Evolutionary conservation across 139 green algal genomes (phyloP).

Genomic region (Diplosphaera chodatii): DNA sequence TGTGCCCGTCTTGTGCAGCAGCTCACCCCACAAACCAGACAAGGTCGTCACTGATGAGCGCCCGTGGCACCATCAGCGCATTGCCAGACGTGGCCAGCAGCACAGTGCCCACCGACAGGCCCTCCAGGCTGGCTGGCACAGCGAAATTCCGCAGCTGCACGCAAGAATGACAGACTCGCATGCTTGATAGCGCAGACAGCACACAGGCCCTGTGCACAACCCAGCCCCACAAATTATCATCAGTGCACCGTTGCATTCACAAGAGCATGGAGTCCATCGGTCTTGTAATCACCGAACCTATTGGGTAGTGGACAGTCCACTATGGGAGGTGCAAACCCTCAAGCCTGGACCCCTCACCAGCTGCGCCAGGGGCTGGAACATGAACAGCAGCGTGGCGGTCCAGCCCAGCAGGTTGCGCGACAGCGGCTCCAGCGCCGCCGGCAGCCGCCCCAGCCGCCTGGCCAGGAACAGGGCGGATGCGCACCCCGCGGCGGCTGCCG

Average conservation of each 20-base stretch:
- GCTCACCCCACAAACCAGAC: conserved; percentile 75
- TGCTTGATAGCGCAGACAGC: not conserved
- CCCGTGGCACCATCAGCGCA: conserved; percentile 80
- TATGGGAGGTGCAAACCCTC: no score
- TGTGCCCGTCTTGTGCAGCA: no score
- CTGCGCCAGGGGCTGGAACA: conserved; percentile 68
- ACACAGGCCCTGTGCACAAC: no score
- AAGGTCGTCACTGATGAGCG: conserved; percentile 68
- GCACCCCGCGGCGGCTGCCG: not conserved
- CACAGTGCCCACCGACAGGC: conserved; percentile 61
- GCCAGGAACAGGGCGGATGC: conserved; percentile 2
- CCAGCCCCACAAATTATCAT: no score
- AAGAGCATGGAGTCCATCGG: no score
- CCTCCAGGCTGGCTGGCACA: conserved; percentile 53
- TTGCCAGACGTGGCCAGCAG: conserved; percentile 79
- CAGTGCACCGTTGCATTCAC: no score
- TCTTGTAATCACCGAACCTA: no score
- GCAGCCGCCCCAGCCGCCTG: not conserved
- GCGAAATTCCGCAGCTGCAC: conserved; percentile 63
- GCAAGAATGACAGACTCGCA: not conserved
- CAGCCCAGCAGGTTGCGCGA: conserved; percentile 41
- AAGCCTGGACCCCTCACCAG: conserved; percentile 22
- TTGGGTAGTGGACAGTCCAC: no score
- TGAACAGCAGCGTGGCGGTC: conserved; percentile 71
- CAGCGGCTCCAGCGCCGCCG: not conserved